Evolutionary conservation across 225 moss, liverwort and hornwort species (phyloP).

Genomic region (Bryoerythrophyllum caledonicum): DNA sequence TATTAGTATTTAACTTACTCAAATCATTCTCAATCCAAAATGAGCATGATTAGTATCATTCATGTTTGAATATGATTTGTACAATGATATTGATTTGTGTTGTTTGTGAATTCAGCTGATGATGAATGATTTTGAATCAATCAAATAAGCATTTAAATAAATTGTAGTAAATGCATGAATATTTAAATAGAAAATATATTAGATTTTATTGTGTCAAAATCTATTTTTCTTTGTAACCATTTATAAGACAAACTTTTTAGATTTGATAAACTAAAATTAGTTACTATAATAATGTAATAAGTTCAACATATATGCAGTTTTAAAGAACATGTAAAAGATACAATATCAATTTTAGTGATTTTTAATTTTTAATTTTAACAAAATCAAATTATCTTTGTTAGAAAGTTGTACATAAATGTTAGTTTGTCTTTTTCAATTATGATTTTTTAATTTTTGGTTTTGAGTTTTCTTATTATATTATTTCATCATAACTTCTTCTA

Average conservation of each 20-base stretch:
- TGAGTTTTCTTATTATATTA: too few relatives aligned
- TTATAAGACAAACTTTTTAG: neutral
- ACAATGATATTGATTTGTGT: neutral
- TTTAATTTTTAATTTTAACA: neutral
- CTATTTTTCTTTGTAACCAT: neutral
- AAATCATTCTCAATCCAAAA: too few relatives aligned
- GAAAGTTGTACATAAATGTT: neutral
- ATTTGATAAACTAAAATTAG: too few relatives aligned
- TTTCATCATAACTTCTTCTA: neutral
- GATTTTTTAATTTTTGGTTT: rapidly evolving
- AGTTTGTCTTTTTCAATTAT: neutral
- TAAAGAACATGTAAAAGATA: rapidly evolving
- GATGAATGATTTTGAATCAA: neutral
- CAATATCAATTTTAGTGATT: neutral
- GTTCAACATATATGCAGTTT: neutral
- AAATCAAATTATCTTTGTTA: neutral
- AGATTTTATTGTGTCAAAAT: too few relatives aligned
- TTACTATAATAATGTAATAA: neutral
- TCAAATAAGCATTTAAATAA: too few relatives aligned
- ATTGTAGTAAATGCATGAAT: neutral
- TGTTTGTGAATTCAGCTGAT: neutral
- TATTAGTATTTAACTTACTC: too few relatives aligned
- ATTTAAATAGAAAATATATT: neutral
- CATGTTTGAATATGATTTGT: too few relatives aligned
- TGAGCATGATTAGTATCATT: too few relatives aligned